Conservation (phyloP, 768 basidiomycete species). For the Lactarius indigo region DNA sequence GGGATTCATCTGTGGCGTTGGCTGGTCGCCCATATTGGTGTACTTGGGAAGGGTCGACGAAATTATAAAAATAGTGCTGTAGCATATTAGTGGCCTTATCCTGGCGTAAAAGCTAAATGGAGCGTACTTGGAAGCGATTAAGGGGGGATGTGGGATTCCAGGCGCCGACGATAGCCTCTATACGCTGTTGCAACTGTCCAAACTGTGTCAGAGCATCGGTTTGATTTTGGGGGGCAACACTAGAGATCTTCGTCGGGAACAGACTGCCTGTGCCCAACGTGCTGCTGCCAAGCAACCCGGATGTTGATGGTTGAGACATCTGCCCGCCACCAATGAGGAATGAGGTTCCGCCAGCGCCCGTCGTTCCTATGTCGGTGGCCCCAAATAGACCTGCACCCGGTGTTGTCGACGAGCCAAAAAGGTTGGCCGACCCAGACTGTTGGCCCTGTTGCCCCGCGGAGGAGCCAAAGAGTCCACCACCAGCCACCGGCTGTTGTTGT, state of each 20-base stretch:
- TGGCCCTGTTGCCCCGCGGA: slow-evolving; percentile 4
- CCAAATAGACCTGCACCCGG: slow-evolving; percentile 2
- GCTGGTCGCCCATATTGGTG: slow-evolving; percentile 65
- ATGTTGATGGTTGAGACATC: slow-evolving; percentile 19
- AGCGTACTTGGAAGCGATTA: slow-evolving; percentile 76
- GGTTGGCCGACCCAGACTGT: slow-evolving; percentile 6
- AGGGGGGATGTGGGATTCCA: slow-evolving; percentile 68
- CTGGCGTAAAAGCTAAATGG: not conserved
- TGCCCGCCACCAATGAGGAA: slow-evolving; percentile 15
- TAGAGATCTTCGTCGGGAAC: slow-evolving; percentile 32
- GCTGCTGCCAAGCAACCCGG: slow-evolving; percentile 26
- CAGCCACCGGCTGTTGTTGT: slow-evolving; percentile 7
- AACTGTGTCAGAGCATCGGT: slow-evolving; percentile 63
- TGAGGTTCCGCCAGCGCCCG: not conserved
- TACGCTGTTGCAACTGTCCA: slow-evolving; percentile 48
- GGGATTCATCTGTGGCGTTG: slow-evolving; percentile 64
- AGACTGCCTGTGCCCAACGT: slow-evolving; percentile 22
- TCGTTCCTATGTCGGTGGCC: not conserved
- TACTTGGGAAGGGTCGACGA: slow-evolving; percentile 68
- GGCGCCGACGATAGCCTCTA: slow-evolving; percentile 61
- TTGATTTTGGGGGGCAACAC: slow-evolving; percentile 42
- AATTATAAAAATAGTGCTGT: slow-evolving; percentile 82
- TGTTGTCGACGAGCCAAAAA: slow-evolving; percentile 11
- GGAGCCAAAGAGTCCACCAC: slow-evolving; percentile 17
- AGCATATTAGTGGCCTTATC: not conserved